Base-by-base conservation (phyloP, 352 stramenopile species). In the Pythium monospermum region DNA sequence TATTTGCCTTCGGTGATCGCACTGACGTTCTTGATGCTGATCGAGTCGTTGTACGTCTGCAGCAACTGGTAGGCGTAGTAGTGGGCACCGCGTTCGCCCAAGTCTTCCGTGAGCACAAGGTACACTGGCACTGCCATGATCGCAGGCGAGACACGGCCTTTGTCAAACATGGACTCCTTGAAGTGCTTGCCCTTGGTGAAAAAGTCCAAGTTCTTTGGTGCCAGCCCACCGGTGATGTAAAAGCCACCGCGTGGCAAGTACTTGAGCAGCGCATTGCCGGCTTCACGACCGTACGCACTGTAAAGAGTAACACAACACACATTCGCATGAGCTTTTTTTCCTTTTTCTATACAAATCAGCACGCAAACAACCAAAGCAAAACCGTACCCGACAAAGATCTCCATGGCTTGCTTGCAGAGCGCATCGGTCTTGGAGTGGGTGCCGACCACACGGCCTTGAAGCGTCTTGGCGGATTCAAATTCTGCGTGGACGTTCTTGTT, bases 141-240 rank as follows among this genome's bases (percentile, higher is more conserved):
- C 22, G 89, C 69, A 12, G 74, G 69, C 61, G 71, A 90, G 25
- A 97, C 83, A 35, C 89, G 84, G 28, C 89, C 88, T 70, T 96
- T 94, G 70, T 96, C 85, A 42, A 90, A 88, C 51, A 86, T 83
- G 26, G 79, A 68, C 57, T 89, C 73, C 52, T 93, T 73, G 65
- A 96, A 95, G 46, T 79, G 76, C 25, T 75, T 65, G 45, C 72
- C 73, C 66, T 87, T 69, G 28, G 75, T 87, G 64, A 99, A 98
- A 55, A 91, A 94, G 59, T 94, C 73, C 36, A 99, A 76, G 69
- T 98, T 98, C 73, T 99, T 99, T 0, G 89, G 89, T 18, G 96
- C 97, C 22, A 99, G 79, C 26, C 96, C 96, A 28, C 96, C 96
- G 13, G 94, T 97, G 44, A 99, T 89, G 83, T 97, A 99, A 51